A percentile compares a stretch with the other conserved stretches of the same genome.
phyloP scores from a whole-genome alignment of 495 filamentous ascomycete genomes.

The Astrocystis sublimbata region DNA sequence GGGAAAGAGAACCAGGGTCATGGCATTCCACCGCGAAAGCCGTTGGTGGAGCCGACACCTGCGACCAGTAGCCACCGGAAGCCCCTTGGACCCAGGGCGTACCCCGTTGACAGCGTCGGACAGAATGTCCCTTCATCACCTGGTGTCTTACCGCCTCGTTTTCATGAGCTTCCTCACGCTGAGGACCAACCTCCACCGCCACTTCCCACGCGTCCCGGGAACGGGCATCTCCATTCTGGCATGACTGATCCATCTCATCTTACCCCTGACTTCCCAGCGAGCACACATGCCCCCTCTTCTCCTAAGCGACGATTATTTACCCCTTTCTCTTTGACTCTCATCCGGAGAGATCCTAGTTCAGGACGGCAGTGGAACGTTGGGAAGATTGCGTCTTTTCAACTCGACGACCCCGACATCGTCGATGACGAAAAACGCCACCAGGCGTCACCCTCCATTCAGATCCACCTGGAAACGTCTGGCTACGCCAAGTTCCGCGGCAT shows the following conservation, averaged over 20 bases:
- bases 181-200: conserved; percentile 15
- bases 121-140: conserved; percentile 20
- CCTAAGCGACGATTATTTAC: conserved; percentile 25
- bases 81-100: conserved; percentile 24
- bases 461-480: conserved; percentile 48
- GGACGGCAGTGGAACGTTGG: conserved; percentile 89
- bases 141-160: conserved; percentile 14
- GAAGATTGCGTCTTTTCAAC: conserved; percentile 57
- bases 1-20: conserved; percentile 31
- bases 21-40: conserved; percentile 16
- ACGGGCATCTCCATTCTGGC: conserved; percentile 1
- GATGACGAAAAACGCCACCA: conserved; percentile 51
- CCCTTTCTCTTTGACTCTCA: conserved; percentile 73
- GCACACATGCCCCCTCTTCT: conserved; percentile 22
- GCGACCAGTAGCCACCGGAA: conserved; percentile 18
- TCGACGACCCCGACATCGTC: conserved; percentile 58
- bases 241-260: not conserved
- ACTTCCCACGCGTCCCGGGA: conserved; percentile 20
- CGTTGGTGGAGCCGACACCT: conserved; percentile 1
- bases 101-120: conserved; percentile 7
- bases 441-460: conserved; percentile 41
- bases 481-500: conserved; percentile 53
- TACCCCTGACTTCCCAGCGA: not conserved
- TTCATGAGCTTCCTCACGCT: conserved; percentile 12
- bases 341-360: conserved; percentile 80